Evolutionary conservation across 768 basidiomycete species (phyloP), one percentile per base, ranked within the genome.

Genomic region (Cystobasidium ongulense): DNA sequence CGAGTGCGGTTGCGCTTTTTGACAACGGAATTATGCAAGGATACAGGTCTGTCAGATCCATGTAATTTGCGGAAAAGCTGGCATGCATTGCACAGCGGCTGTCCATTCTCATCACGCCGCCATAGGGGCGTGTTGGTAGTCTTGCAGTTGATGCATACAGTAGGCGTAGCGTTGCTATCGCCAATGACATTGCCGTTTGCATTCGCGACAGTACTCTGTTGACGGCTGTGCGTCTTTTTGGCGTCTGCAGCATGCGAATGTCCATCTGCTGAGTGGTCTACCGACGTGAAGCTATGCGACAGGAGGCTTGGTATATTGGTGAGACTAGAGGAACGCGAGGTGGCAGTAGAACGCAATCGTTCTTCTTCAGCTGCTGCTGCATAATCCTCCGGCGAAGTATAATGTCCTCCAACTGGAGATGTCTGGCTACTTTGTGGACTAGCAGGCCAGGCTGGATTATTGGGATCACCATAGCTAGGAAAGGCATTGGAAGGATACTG

Each of bases 51-150:
- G 39, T 79, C 76, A 39, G 77, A 75, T 25, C 79, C 79, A 54
- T 79, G 79, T 21, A 79, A 71, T 63, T 79, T 78, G 36, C 77
- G 73, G 77, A 79, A 79, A 31, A 79, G 79, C 18, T 78, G 78
- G 67, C 79, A 79, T 10, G 78, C 79, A 65, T 79, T 79, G 72
- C 79, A 79, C 1, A 79, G 77, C 18, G 79, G 79, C 1, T 72
- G 63, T 8, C 79, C 79, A 13, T 78, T 75, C 36, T 75, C 73
- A 38, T 77, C 79, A 25, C 79, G 79, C 0, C 79, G 75, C 79
- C 79, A 79, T 11, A 79, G 77, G 18, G 79, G 79, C 7, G 79
- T 79, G 72, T 77, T 79, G 36, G 75, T 72, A 1, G 79, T 79
- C 54, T 65, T 66, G 68, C 79, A 79, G 64, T 79, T 79, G 36